Conservation (phyloP, 805 yeast species). For the Nakazawaea peltata region DNA sequence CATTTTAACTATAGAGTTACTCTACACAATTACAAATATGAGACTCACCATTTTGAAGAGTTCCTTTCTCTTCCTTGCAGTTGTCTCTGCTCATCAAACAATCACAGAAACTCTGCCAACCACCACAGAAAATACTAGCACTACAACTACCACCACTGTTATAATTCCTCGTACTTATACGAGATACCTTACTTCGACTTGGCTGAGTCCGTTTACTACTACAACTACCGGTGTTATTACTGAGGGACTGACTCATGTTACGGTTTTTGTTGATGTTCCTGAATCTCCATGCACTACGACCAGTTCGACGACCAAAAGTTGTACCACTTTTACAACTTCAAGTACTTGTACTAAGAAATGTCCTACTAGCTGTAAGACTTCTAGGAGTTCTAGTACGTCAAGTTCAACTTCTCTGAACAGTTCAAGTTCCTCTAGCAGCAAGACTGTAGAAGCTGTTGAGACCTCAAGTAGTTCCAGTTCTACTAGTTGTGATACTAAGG, state of each 20-base stretch:
- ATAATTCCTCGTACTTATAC: conserved; percentile 6
- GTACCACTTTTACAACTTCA: background rate
- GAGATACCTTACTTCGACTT: conserved; percentile 1
- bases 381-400: background rate
- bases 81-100: background rate
- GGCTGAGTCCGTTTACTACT: background rate
- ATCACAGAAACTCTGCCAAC: background rate
- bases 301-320: background rate
- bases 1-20: too few relatives aligned
- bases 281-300: too few relatives aligned
- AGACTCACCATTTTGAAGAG: background rate
- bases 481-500: too few relatives aligned
- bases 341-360: too few relatives aligned
- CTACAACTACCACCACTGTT: background rate
- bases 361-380: too few relatives aligned
- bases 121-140: conserved; percentile 2
- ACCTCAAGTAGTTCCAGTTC: background rate
- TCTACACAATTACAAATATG: background rate
- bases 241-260: conserved; percentile 4
- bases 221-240: conserved; percentile 3
- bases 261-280: conserved; percentile 3
- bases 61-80: background rate
- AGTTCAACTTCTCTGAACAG: background rate
- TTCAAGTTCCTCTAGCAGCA: background rate
- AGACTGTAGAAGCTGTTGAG: too few relatives aligned